These are phyloP conservation scores for Candida patagonica DNA, from an alignment of 805 yeast species.

Conservation along the genomic window DNA sequence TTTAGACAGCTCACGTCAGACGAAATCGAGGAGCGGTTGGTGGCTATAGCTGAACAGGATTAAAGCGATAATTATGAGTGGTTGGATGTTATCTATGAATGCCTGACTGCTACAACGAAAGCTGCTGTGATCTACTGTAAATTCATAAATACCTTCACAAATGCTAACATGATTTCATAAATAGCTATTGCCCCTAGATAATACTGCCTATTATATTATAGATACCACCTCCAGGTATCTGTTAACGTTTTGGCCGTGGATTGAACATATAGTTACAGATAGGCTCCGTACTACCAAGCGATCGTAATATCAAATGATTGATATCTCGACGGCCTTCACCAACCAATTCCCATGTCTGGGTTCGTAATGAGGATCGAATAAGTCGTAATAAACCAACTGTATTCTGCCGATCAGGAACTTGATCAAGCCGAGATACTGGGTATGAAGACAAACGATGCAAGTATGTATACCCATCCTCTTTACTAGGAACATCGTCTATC, in stretches of 20 bases:
- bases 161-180: neutral
- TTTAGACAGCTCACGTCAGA: constrained; percentile 70
- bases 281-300: constrained; percentile 14
- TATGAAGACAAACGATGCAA: constrained; percentile 35
- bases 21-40: constrained; percentile 89
- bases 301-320: constrained; percentile 16
- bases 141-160: neutral
- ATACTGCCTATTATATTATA: neutral
- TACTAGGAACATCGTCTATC: constrained; percentile 7
- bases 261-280: constrained; percentile 18
- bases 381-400: constrained; percentile 45
- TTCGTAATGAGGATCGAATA: constrained; percentile 15
- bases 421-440: constrained; percentile 24
- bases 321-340: constrained; percentile 18
- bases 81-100: constrained; percentile 1
- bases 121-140: too few species aligned
- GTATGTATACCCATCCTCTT: constrained; percentile 43
- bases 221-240: neutral
- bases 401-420: constrained; percentile 37
- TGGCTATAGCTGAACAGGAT: constrained; percentile 94
- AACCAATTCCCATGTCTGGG: constrained; percentile 24
- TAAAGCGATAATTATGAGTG: constrained; percentile 24
- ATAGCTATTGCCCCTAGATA: neutral
- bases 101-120: too few species aligned
- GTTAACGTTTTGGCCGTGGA: constrained; percentile 6